Base-by-base conservation (phyloP, 371 early-diverging fungal genomes). In the Mortierella sp. region DNA sequence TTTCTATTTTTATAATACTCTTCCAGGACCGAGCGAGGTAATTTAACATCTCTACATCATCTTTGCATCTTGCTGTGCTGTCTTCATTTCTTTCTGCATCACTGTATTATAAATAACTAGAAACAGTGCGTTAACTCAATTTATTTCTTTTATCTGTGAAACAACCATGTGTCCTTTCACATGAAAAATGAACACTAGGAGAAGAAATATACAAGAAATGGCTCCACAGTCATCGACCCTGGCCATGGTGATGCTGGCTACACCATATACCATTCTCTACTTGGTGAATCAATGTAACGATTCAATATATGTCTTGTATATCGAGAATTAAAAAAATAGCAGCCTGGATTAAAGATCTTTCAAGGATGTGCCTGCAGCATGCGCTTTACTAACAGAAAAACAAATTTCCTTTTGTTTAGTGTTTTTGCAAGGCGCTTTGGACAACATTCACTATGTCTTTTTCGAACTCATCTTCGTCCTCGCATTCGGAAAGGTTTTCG, bases 401-500 rank as follows among this genome's bases (percentile, higher is more conserved):
- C 45, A 23, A 32, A 29, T 51, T 0, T n/a, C 34, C 13, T 42
- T 43, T n/a, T 31, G 19, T 19, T 29, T 37, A 80, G 81, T 80
- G 53, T 54, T 80, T 53, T 40, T 80, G 57, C 59, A 80, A 31
- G 81, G 81, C 29, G 47, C 75, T 15, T 64, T 87, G 31, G 88
- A 87, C 73, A 84, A 67, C 9, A 68, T 86, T 22, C 88, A 87
- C 57, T 86, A 83, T 64, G 68, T 80, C 35, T 83, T 87, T 34
- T 84, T 87, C 63, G 86, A 87, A 64, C 68, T 86, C 22, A 71
- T 87, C 58, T 83, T 86, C 40, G 66, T 85, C 7, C 53, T 82
- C 7, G 68, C 83, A 35, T 71, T 86, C 51, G 84, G 85, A 23
- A 71, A 70, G 26, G 31, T 83, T 42, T 76, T 71, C 66, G 71